These are phyloP conservation scores for Paxillus involutus DNA, from an alignment of 768 basidiomycete species.

Conservation along the genomic window DNA sequence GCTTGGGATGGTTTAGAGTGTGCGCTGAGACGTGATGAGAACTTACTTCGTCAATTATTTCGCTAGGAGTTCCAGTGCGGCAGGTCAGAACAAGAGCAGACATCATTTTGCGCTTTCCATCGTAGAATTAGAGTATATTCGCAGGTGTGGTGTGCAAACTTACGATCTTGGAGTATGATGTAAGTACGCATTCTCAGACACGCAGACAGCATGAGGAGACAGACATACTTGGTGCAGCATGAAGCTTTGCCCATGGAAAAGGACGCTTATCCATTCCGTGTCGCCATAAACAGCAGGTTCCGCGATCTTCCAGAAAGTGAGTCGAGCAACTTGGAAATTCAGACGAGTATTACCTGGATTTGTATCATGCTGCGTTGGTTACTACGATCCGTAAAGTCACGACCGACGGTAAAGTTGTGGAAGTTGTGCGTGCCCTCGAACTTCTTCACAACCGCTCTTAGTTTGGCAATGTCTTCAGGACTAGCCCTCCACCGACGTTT, in stretches of 20 bases:
- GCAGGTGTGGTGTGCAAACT: slow-evolving; percentile 11
- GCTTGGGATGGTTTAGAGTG: slow-evolving; percentile 36
- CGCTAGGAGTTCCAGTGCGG: slow-evolving; percentile 72
- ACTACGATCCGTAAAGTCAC: slow-evolving; percentile 80
- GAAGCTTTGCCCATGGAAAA: slow-evolving; percentile 96
- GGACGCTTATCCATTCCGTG: slow-evolving; percentile 92
- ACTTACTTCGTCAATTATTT: slow-evolving; percentile 70
- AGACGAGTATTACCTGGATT: slow-evolving; percentile 57
- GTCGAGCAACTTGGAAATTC: neutral
- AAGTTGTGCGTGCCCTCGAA: slow-evolving; percentile 95
- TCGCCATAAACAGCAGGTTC: slow-evolving; percentile 89
- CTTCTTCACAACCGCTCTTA: slow-evolving; percentile 57
- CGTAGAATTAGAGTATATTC: slow-evolving; percentile 7
- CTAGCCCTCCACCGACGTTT: slow-evolving; percentile 73
- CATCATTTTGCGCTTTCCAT: slow-evolving; percentile 92
- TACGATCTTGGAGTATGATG: slow-evolving; percentile 26
- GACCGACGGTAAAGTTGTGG: slow-evolving; percentile 93
- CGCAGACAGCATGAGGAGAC: slow-evolving; percentile 20
- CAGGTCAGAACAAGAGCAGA: slow-evolving; percentile 75
- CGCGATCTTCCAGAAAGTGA: slow-evolving; percentile 49
- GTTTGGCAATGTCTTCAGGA: slow-evolving; percentile 48
- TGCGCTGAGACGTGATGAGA: neutral
- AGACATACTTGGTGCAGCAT: slow-evolving; percentile 94
- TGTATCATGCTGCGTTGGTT: slow-evolving; percentile 86
- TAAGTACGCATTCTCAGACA: slow-evolving; percentile 21